Evolutionary conservation across 1,284 basidiomycete genomes (phyloP).

Genomic region (Leccinum huronense): DNA sequence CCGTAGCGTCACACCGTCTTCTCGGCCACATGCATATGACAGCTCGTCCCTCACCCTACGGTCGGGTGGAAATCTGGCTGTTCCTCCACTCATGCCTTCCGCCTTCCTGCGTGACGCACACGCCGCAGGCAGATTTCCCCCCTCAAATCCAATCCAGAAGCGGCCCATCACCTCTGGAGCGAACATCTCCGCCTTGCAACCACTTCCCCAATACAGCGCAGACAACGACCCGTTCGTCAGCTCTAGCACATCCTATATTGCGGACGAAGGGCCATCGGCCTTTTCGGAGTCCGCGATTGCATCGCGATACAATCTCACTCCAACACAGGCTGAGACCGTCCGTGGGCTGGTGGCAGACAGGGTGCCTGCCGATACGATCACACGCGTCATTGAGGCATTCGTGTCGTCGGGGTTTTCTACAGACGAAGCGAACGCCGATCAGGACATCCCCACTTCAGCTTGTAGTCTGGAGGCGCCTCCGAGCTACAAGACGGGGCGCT

Average conservation of each 20-base stretch:
- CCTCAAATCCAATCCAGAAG: too few species aligned
- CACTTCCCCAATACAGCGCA: neutral
- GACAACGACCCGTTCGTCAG: neutral
- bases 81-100: conserved; percentile 13
- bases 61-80: neutral
- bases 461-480: conserved; percentile 18
- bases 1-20: neutral
- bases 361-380: conserved; percentile 16
- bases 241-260: neutral
- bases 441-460: neutral
- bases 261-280: neutral
- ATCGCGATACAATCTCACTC: conserved; percentile 11
- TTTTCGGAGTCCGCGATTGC: neutral
- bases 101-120: conserved; percentile 16
- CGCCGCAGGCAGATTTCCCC: neutral
- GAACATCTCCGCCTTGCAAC: too few species aligned
- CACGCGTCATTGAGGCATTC: conserved; percentile 20
- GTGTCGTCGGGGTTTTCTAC: neutral
- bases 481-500: conserved; percentile 19
- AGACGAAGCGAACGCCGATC: neutral
- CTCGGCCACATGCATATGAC: neutral
- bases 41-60: neutral
- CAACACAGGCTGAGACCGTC: conserved; percentile 18
- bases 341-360: conserved; percentile 12
- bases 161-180: neutral